Conservation (phyloP, 2,329 filamentous ascomycete species). For the Talaromyces sp. region DNA sequence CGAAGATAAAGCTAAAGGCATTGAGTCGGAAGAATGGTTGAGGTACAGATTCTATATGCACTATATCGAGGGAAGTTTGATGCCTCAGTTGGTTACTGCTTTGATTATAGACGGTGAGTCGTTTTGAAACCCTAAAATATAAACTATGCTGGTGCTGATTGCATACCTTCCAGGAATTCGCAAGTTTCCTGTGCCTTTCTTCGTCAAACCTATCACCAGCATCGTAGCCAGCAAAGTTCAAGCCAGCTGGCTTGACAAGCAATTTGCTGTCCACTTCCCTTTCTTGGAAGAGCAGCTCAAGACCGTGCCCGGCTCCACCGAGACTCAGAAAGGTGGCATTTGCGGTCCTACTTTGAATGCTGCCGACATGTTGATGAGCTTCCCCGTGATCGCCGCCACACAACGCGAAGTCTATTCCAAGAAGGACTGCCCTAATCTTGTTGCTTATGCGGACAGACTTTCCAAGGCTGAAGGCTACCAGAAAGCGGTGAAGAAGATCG, state of each 20-base stretch:
- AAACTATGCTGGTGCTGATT: slow-evolving; percentile 2
- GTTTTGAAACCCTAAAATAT: background rate
- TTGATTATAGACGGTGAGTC: slow-evolving; percentile 56
- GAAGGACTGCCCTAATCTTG: slow-evolving; percentile 33
- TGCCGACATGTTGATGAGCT: slow-evolving; percentile 45
- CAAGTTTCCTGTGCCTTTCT: slow-evolving; percentile 58
- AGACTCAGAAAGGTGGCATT: slow-evolving; percentile 21
- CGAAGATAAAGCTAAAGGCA: slow-evolving; percentile 37
- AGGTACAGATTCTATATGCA: slow-evolving; percentile 68
- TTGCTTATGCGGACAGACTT: slow-evolving; percentile 30
- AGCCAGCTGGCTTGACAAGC: slow-evolving; percentile 33
- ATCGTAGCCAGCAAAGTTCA: slow-evolving; percentile 46
- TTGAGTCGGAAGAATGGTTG: slow-evolving; percentile 57
- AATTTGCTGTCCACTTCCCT: slow-evolving; percentile 36
- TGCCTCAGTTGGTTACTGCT: slow-evolving; percentile 62
- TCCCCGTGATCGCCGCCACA: slow-evolving; percentile 36
- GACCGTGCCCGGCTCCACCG: slow-evolving; percentile 28
- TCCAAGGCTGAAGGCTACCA: slow-evolving; percentile 35
- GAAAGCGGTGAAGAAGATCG: slow-evolving; percentile 35
- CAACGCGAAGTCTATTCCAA: slow-evolving; percentile 26
- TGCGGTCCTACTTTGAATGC: slow-evolving; percentile 40
- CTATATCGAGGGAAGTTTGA: slow-evolving; percentile 78
- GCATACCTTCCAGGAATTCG: slow-evolving; percentile 34
- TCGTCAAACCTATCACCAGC: slow-evolving; percentile 52
- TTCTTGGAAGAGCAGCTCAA: slow-evolving; percentile 43